These are phyloP conservation scores for Anisodus acutangulus DNA, from an alignment of 257 asterid species.

Conservation along the genomic window DNA sequence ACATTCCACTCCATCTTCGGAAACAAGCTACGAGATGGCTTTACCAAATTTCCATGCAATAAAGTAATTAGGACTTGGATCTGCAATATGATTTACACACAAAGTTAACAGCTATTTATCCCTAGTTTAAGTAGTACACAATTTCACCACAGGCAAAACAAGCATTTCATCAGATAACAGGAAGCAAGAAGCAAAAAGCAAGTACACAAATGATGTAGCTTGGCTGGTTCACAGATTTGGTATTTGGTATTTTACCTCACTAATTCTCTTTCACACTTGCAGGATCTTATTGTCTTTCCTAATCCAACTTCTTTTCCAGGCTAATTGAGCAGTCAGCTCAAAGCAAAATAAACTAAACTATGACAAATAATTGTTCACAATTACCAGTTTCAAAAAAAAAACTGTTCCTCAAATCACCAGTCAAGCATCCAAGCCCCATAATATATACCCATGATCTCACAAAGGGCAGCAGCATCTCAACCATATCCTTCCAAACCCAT, in stretches of 20 bases:
- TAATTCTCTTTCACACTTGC: slow-evolving; percentile 23
- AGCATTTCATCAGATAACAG: slow-evolving; percentile 8
- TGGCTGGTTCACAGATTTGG: background rate
- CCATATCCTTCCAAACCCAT: background rate
- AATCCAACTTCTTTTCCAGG: slow-evolving; percentile 15
- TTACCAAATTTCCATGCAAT: slow-evolving; percentile 42
- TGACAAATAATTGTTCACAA: background rate
- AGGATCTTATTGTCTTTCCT: slow-evolving; percentile 15
- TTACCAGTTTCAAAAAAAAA: too few species aligned
- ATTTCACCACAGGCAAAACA: background rate
- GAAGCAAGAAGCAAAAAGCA: background rate
- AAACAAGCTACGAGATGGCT: slow-evolving; percentile 38
- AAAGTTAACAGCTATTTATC: background rate
- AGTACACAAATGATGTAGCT: background rate
- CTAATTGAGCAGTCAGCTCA: background rate
- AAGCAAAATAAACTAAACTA: slow-evolving; percentile 29
- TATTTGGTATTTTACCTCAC: background rate
- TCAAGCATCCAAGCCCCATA: too few species aligned
- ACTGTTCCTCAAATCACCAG: too few species aligned
- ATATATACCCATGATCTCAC: background rate
- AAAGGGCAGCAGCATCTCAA: background rate
- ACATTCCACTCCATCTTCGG: slow-evolving; percentile 76
- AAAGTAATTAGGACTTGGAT: slow-evolving; percentile 39
- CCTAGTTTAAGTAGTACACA: background rate
- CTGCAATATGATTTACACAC: slow-evolving; percentile 30